Evolutionary conservation across 768 basidiomycete genomes (phyloP).

Genomic region (Mycena rosella): DNA sequence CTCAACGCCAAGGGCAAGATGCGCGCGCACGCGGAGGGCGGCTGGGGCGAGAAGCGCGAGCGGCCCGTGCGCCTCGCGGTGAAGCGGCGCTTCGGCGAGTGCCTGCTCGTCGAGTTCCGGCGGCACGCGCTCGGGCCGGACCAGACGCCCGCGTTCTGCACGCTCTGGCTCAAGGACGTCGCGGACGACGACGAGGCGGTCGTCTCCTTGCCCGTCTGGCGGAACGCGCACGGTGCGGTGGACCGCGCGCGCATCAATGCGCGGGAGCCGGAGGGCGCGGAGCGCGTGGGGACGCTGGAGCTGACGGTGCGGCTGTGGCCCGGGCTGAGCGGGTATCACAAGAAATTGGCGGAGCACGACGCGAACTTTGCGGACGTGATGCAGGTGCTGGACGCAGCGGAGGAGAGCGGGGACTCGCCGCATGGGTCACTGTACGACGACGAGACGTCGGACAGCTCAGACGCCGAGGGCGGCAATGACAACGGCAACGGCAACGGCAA

Average conservation of each 20-base stretch:
- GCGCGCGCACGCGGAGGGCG: conserved; percentile 43
- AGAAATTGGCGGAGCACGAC: conserved; percentile 50
- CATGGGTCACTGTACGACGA: conserved; percentile 42
- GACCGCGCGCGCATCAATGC: conserved; percentile 36
- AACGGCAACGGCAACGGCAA: conserved; percentile 6
- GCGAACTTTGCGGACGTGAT: conserved; percentile 54
- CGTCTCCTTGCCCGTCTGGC: conserved; percentile 30
- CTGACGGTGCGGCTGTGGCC: conserved; percentile 55
- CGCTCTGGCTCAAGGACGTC: conserved; percentile 60
- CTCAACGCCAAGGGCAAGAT: conserved; percentile 53
- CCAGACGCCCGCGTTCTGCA: conserved; percentile 50
- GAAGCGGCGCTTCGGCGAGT: conserved; percentile 55
- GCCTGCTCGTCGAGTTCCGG: conserved; percentile 53
- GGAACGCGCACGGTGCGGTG: conserved; percentile 35
- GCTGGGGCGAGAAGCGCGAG: conserved; percentile 50
- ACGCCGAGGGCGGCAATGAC: conserved; percentile 41
- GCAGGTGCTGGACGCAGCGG: conserved; percentile 58
- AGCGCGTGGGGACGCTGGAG: conserved; percentile 47
- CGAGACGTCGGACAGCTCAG: conserved; percentile 36
- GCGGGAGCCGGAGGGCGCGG: conserved; percentile 33
- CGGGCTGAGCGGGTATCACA: conserved; percentile 59
- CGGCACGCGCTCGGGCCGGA: conserved; percentile 51
- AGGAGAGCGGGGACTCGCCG: conserved; percentile 44
- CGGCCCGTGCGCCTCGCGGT: conserved; percentile 53
- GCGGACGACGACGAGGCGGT: conserved; percentile 32